Percentiles rank a stretch among this genome's conserved stretches.
Conservation (phyloP, 1,284 basidiomycete species). For the Ceratobasidium sp. region DNA sequence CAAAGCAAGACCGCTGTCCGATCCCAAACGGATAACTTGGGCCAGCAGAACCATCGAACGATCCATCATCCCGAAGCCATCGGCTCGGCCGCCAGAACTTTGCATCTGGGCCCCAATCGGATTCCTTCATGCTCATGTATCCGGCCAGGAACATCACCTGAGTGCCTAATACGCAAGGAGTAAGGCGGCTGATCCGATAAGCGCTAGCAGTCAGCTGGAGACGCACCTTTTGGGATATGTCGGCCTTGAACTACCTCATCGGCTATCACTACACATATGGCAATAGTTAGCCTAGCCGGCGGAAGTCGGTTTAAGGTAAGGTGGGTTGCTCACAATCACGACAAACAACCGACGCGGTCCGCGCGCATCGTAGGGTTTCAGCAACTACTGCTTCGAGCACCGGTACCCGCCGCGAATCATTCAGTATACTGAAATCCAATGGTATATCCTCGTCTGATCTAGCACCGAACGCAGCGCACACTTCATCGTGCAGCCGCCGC, state of each 20-base stretch:
- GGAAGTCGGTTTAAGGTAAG: neutral
- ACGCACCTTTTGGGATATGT: conserved; percentile 7
- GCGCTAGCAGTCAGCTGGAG: neutral
- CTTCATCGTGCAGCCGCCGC: conserved; percentile 16
- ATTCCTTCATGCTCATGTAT: neutral
- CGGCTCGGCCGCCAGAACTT: conserved; percentile 46
- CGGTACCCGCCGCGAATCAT: neutral
- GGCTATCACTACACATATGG: neutral
- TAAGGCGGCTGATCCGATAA: neutral
- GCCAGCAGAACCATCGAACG: conserved; percentile 49
- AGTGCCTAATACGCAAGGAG: neutral
- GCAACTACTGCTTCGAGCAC: conserved; percentile 12
- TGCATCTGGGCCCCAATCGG: conserved; percentile 9
- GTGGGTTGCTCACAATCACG: neutral
- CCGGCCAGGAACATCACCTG: neutral
- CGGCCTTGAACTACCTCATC: neutral
- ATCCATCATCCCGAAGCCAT: conserved; percentile 49
- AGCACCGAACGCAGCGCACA: conserved; percentile 1
- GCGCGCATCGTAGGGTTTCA: conserved; percentile 8
- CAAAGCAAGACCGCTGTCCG: conserved; percentile 52
- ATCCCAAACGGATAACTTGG: conserved; percentile 50
- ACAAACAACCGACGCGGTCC: neutral
- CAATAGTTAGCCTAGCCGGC: neutral
- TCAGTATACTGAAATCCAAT: neutral
- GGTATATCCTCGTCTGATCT: neutral